Evolutionary conservation across 345 rosid genomes (phyloP).

Genomic region (Acer negundo): DNA sequence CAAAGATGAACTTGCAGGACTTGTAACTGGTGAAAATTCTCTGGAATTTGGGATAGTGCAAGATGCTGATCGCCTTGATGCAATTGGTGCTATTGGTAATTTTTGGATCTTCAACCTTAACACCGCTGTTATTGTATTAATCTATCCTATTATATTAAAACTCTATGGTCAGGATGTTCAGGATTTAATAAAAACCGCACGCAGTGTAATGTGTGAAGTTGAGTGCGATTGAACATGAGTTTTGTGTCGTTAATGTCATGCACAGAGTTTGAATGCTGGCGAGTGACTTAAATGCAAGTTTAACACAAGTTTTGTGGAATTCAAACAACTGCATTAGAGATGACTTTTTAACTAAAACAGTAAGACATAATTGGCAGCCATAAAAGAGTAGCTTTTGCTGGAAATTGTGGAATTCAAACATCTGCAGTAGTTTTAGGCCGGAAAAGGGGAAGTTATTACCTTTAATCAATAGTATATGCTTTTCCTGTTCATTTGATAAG

Average conservation of each 20-base stretch:
- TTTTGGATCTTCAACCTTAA: background rate
- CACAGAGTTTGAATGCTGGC: background rate
- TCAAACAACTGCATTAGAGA: background rate
- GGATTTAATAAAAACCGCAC: background rate
- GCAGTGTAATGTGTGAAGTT: background rate
- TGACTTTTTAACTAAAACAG: background rate
- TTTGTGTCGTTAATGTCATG: background rate
- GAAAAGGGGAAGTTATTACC: background rate
- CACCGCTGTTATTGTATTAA: background rate
- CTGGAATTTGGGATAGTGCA: constrained; percentile 87
- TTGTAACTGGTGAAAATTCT: constrained; percentile 36
- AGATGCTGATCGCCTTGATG: constrained; percentile 96
- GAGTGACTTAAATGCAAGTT: background rate
- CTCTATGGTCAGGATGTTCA: background rate
- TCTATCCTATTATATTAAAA: background rate
- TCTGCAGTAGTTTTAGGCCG: too few relatives aligned
- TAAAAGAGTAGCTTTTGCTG: background rate
- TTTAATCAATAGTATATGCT: background rate
- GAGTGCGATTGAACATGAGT: background rate
- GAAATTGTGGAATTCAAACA: background rate
- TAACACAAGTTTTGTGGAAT: background rate
- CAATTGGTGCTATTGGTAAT: constrained; percentile 85
- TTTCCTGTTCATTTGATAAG: background rate
- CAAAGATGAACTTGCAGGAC: constrained; percentile 66
- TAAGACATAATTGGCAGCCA: background rate